Percentiles rank a stretch among this genome's conserved stretches.
Evolutionary conservation across 441 rosid species (phyloP).

Genomic region (Manihot esculenta): DNA sequence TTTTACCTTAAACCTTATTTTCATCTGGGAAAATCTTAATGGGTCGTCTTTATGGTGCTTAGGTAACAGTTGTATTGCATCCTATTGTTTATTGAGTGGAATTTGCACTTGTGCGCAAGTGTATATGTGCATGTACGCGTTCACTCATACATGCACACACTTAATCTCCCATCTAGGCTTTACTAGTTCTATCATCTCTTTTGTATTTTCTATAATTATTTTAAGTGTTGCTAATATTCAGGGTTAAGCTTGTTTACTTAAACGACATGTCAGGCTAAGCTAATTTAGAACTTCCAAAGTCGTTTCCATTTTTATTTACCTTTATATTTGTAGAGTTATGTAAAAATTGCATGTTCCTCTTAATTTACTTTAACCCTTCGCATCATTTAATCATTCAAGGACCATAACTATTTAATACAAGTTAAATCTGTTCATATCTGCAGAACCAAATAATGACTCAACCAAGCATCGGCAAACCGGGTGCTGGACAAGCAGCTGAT

Average conservation of each 20-base stretch:
- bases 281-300: neutral
- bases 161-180: neutral
- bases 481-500: constrained; percentile 46
- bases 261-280: neutral
- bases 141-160: neutral
- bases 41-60: constrained; percentile 4
- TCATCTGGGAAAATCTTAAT: constrained; percentile 12
- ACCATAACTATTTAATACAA: neutral
- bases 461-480: constrained; percentile 53
- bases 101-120: neutral
- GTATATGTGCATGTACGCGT: neutral
- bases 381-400: neutral
- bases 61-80: neutral
- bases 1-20: constrained; percentile 11
- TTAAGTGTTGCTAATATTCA: neutral
- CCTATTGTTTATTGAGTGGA: neutral
- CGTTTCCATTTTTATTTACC: neutral
- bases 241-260: constrained; percentile 2
- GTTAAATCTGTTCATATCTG: constrained; percentile 6
- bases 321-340: neutral
- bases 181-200: neutral
- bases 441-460: constrained; percentile 56
- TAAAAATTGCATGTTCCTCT: neutral
- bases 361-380: neutral
- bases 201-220: neutral